Evolutionary conservation across 2,329 filamentous ascomycete genomes (phyloP).

Genomic region (Sporothrix euskadiensis): DNA sequence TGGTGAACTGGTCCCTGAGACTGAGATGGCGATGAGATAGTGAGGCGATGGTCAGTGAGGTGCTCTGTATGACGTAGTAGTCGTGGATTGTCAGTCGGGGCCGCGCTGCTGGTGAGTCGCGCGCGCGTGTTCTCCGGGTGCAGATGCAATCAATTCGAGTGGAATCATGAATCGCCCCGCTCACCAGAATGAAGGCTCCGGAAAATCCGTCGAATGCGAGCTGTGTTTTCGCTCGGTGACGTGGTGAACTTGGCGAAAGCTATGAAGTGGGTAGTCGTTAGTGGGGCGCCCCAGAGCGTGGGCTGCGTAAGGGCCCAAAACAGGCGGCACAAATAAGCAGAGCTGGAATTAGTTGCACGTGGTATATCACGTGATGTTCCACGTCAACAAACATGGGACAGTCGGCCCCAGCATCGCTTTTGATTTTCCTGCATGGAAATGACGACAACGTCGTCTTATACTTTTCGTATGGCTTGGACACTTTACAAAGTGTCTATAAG

Average conservation of each 20-base stretch:
- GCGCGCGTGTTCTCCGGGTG: not conserved
- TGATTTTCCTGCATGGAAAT: not conserved
- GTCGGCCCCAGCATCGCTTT: not conserved
- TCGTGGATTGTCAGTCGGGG: not conserved
- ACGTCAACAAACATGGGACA: not conserved
- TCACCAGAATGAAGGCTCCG: not conserved
- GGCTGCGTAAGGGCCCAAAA: constrained; percentile 1
- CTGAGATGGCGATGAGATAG: not conserved
- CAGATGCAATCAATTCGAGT: not conserved
- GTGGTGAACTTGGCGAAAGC: constrained; percentile 17
- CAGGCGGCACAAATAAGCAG: not conserved
- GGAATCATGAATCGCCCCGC: not conserved
- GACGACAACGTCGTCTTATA: no score
- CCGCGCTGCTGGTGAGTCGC: not conserved
- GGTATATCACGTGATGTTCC: not conserved
- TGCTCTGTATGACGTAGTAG: not conserved
- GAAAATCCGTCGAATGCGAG: constrained; percentile 4
- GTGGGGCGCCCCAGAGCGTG: not conserved
- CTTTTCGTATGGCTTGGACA: no score
- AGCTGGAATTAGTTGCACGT: not conserved
- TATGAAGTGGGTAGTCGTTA: not conserved
- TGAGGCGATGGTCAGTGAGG: not conserved
- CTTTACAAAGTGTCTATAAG: no score
- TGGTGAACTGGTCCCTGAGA: not conserved
- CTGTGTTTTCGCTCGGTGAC: not conserved